Conservation (phyloP, 2,329 filamentous ascomycete genomes). For the Scolecobasidium constrictum region DNA sequence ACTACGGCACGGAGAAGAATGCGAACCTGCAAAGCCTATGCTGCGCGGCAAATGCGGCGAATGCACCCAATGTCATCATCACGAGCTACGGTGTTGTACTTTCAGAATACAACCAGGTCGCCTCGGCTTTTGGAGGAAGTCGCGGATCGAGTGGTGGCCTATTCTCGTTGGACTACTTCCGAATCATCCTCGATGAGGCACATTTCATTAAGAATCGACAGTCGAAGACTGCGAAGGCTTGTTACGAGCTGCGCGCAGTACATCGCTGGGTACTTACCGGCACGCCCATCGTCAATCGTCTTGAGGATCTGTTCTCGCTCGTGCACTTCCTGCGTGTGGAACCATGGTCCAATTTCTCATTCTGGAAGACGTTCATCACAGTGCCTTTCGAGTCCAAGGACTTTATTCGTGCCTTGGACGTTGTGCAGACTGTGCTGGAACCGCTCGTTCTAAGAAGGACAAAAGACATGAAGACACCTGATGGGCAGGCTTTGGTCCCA, state of each 20-base stretch:
- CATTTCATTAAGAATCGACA: conserved; percentile 81
- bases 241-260: conserved; percentile 74
- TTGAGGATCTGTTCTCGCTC: conserved; percentile 89
- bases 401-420: conserved; percentile 84
- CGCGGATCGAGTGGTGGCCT: conserved; percentile 54
- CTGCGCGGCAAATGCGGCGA: conserved; percentile 57
- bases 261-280: conserved; percentile 93
- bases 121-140: conserved; percentile 42
- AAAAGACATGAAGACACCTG: conserved; percentile 95
- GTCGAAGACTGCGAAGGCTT: conserved; percentile 90
- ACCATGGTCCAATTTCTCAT: conserved; percentile 97
- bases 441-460: conserved; percentile 90
- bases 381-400: conserved; percentile 94
- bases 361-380: conserved; percentile 98
- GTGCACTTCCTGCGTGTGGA: conserved; percentile 89
- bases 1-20: conserved; percentile 82
- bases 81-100: conserved; percentile 89
- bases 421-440: conserved; percentile 93
- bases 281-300: conserved; percentile 89
- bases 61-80: conserved; percentile 81
- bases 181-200: conserved; percentile 89
- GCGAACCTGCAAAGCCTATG: conserved; percentile 71
- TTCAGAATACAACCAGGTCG: conserved; percentile 75
- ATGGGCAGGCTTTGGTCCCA: conserved; percentile 69
- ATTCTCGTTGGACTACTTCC: conserved; percentile 90